These are phyloP conservation scores for Colletotrichum tropicicola DNA, from an alignment of 2,329 filamentous ascomycete species.

Conservation along the genomic window DNA sequence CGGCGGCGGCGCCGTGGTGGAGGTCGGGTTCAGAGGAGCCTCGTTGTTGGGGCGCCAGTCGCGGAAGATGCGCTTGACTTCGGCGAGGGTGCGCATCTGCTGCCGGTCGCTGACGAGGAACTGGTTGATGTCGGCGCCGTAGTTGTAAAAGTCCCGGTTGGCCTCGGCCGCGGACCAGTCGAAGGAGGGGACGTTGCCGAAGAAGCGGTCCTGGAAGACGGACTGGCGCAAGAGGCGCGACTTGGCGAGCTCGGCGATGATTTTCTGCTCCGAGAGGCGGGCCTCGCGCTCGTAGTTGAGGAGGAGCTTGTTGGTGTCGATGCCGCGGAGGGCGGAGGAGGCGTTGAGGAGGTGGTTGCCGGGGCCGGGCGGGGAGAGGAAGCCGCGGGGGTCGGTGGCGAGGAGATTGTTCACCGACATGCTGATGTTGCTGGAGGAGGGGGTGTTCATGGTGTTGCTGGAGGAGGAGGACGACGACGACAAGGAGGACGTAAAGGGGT, in stretches of 20 bases:
- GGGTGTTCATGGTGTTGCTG: neutral
- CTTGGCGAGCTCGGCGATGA: constrained; percentile 10
- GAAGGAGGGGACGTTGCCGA: neutral
- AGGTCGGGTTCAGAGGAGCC: neutral
- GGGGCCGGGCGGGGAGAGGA: too few relatives aligned
- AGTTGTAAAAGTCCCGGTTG: neutral
- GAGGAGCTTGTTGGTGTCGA: constrained; percentile 7
- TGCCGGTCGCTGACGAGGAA: neutral
- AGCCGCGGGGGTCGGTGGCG: too few relatives aligned
- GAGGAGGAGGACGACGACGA: neutral
- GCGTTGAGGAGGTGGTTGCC: neutral
- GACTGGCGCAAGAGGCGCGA: constrained; percentile 9
- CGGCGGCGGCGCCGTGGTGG: too few relatives aligned
- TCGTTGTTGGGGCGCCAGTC: neutral
- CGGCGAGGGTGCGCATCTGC: neutral
- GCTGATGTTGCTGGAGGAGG: neutral
- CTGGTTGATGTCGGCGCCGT: neutral
- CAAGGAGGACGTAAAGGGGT: too few relatives aligned
- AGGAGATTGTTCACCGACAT: neutral
- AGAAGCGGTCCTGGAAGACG: constrained; percentile 12
- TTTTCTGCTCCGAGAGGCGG: constrained; percentile 14
- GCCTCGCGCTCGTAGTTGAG: constrained; percentile 15
- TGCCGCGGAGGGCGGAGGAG: neutral
- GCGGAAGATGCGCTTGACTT: neutral
- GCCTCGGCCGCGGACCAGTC: neutral